These are phyloP conservation scores for Aspergillus proliferans DNA, from an alignment of 2,329 filamentous ascomycete genomes.

Conservation along the genomic window DNA sequence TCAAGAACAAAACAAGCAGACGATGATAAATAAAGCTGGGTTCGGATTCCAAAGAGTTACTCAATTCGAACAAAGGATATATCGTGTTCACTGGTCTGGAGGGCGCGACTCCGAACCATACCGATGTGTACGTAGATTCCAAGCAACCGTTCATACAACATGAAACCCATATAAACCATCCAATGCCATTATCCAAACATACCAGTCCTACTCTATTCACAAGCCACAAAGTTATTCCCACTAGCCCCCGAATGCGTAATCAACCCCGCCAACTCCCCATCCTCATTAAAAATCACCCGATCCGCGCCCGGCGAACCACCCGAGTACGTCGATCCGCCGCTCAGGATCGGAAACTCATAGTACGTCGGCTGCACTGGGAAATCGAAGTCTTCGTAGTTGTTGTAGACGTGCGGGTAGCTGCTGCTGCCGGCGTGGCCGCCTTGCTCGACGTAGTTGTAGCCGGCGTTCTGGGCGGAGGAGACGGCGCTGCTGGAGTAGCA, in stretches of 20 bases:
- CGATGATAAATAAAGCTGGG: too few relatives aligned
- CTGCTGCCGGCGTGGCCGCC: constrained; percentile 30
- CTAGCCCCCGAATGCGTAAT: constrained; percentile 67
- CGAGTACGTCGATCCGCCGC: constrained; percentile 44
- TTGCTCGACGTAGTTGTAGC: constrained; percentile 45
- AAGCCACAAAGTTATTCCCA: constrained; percentile 64
- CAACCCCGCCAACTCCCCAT: constrained; percentile 53
- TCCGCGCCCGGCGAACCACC: constrained; percentile 62
- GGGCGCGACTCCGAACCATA: too few relatives aligned
- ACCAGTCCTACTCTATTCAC: constrained; percentile 20
- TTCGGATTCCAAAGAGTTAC: too few relatives aligned
- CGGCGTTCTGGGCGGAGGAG: constrained; percentile 45
- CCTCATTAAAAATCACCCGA: constrained; percentile 57
- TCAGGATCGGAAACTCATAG: constrained; percentile 58
- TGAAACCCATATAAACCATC: background rate
- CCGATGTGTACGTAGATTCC: too few relatives aligned
- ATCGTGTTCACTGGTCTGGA: too few relatives aligned
- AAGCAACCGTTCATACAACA: too few relatives aligned
- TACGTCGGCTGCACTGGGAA: constrained; percentile 55
- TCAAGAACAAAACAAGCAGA: too few relatives aligned
- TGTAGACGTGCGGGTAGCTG: constrained; percentile 54
- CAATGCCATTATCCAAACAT: background rate
- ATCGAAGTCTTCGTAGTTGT: constrained; percentile 58
- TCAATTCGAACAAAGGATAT: too few relatives aligned
- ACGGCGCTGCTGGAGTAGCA: constrained; percentile 49